Evolutionary conservation across 2,329 filamentous ascomycete genomes (phyloP), one percentile per base, ranked within the genome.

Genomic region (Graphium sp.): DNA sequence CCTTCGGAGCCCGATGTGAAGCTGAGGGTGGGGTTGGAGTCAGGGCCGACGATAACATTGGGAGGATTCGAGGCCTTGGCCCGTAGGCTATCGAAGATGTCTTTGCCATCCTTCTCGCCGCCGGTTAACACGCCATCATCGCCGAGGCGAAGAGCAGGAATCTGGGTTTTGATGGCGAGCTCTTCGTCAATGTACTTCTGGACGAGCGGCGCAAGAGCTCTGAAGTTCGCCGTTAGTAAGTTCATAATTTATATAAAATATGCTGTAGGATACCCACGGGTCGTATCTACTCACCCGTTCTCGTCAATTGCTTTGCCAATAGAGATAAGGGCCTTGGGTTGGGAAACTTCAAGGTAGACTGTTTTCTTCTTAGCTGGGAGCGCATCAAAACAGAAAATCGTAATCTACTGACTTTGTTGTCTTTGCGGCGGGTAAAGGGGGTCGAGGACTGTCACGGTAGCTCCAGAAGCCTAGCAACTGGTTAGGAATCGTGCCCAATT

Each of bases 351-450:
- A 11, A 92, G 67, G 39, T 83, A 84, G 42, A 91, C 27, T 19
- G 39, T 38, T n/a, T n/a, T n/a, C n/a, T n/a, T n/a, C n/a, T n/a
- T n/a, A n/a, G n/a, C n/a, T n/a, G n/a, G n/a, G n/a, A n/a, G n/a
- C n/a, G n/a, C n/a, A n/a, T n/a, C n/a, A n/a, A n/a, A n/a, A n/a
- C n/a, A n/a, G n/a, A n/a, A n/a, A n/a, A n/a, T n/a, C n/a, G n/a
- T n/a, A n/a, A n/a, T n/a, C n/a, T n/a, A n/a, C n/a, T n/a, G n/a
- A n/a, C n/a, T n/a, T n/a, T n/a, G n/a, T n/a, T n/a, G n/a, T n/a
- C n/a, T n/a, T n/a, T n/a, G n/a, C 7, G 81, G 73, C 6, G 84
- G 83, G 46, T 92, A 92, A 18, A 67, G 65, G 15, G 84, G 85
- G 46, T 93, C 84, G 13, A 93, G 66, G 23, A 77, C 68, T 4